These are phyloP conservation scores for Abortiporus biennis DNA, from an alignment of 1,284 basidiomycete genomes.

Conservation along the genomic window DNA sequence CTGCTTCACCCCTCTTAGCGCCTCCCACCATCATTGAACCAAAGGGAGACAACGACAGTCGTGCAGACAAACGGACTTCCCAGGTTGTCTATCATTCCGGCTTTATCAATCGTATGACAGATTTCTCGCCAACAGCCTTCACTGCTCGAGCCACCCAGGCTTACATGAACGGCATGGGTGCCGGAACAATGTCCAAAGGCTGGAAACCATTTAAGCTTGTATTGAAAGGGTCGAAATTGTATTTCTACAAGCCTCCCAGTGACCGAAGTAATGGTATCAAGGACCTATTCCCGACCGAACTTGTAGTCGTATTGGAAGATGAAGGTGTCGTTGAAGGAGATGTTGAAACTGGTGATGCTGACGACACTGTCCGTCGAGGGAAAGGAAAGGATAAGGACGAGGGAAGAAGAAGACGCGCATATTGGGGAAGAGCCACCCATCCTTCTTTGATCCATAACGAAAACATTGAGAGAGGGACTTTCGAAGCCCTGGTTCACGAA, in stretches of 20 bases:
- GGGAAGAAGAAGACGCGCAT: slow-evolving; percentile 57
- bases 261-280: slow-evolving; percentile 60
- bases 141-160: slow-evolving; percentile 26
- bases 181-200: slow-evolving; percentile 42
- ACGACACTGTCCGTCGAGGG: slow-evolving; percentile 13
- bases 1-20: slow-evolving; percentile 33
- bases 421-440: slow-evolving; percentile 73
- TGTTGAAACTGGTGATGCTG: too few relatives aligned
- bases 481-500: slow-evolving; percentile 77
- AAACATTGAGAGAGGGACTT: slow-evolving; percentile 53
- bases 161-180: slow-evolving; percentile 18
- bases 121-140: slow-evolving; percentile 33
- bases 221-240: slow-evolving; percentile 74
- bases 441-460: slow-evolving; percentile 53
- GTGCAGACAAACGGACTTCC: slow-evolving; percentile 49
- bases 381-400: slow-evolving; percentile 30
- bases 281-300: slow-evolving; percentile 62
- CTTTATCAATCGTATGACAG: slow-evolving; percentile 66
- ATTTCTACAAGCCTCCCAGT: slow-evolving; percentile 75
- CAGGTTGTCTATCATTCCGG: slow-evolving; percentile 72
- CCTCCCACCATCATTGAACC: slow-evolving; percentile 48
- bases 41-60: slow-evolving; percentile 16
- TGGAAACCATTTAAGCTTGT: slow-evolving; percentile 84
- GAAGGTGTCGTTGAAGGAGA: slow-evolving; percentile 34
- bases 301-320: slow-evolving; percentile 48